Base-by-base conservation (phyloP, 192 early-diverging fungal species). In the Cladochytrium replicatum region DNA sequence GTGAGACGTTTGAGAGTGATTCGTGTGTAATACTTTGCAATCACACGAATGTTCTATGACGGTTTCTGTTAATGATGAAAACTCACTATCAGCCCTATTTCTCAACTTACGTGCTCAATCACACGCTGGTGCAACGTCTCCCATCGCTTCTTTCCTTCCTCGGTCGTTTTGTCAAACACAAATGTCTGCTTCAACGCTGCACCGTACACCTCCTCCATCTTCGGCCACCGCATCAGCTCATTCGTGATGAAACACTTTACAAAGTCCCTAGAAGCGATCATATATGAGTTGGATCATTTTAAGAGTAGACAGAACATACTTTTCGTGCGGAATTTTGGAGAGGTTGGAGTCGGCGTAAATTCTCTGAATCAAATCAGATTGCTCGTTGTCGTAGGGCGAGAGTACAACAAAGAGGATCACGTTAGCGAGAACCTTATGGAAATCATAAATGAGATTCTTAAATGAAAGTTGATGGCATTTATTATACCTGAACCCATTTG, bases 201-300 rank as follows among this genome's bases (percentile, higher is more conserved):
- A 1, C 88, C 91, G 57, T 96, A 99, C 42, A 88, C 68, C 58
- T 89, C 78, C 63, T 92, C 86, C 48, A 99, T 88, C 45, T 82
- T 82, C 6, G 91, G 71, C 96, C 96, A 99, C 51, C 90, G 83
- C 71, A 94, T 84, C 60, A 99, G 67, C 74, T 99, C 96, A 57
- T 69, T 60, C 0, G 89, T 92, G 25, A 89, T 87, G 61, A 99
- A 95, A 58, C 80, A 78, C 57, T 91, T 90, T 17, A 76, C 63
- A 41, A 99, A 67, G 43, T 91, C 84, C 53, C 85, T 87, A 48
- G 25, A 39, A 15, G 39, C 30, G 54, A n/a, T n/a, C n/a, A n/a
- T n/a, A 41, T 31, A 55, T 50, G 5, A 52, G 17, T 24, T 29
- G n/a, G 29, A 0, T 32, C 50, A 43, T 9, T 37, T 4, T 15